Evolutionary conservation across 2,329 filamentous ascomycete species (phyloP).

Genomic region (Dactylellina cionopaga): DNA sequence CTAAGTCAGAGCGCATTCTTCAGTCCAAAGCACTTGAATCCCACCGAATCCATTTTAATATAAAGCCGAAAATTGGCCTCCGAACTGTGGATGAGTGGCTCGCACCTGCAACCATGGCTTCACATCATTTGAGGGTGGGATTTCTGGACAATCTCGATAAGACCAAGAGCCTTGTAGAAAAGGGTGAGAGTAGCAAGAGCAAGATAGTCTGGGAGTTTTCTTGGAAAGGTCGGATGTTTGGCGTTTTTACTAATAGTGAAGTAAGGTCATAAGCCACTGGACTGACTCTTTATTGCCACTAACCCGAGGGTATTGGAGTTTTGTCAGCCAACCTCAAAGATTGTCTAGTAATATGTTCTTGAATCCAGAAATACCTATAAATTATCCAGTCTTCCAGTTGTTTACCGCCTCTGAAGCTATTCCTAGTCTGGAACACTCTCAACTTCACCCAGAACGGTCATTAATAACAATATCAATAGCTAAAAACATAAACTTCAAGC

Average conservation of each 20-base stretch:
- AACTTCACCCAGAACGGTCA: neutral
- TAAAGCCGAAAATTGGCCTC: constrained; percentile 61
- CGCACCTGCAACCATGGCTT: constrained; percentile 57
- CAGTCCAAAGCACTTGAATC: constrained; percentile 60
- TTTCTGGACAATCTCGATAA: constrained; percentile 60
- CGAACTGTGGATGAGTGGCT: constrained; percentile 62
- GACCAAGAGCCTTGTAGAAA: constrained; percentile 61
- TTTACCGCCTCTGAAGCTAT: constrained; percentile 2
- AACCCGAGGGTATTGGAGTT: constrained; percentile 11
- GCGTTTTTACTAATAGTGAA: constrained; percentile 64
- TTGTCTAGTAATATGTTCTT: neutral
- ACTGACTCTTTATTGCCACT: constrained; percentile 59
- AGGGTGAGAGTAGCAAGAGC: constrained; percentile 62
- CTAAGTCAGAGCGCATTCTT: constrained; percentile 56
- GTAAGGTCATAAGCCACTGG: constrained; percentile 61
- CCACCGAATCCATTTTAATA: constrained; percentile 62
- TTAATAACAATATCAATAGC: constrained; percentile 12
- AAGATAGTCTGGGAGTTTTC: constrained; percentile 62
- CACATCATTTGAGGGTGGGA: constrained; percentile 59
- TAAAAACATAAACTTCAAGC: too few relatives aligned
- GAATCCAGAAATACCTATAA: neutral
- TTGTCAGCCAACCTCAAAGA: constrained; percentile 6
- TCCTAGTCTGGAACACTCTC: too few relatives aligned
- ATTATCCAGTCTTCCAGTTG: constrained; percentile 14
- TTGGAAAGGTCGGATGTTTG: constrained; percentile 66